A percentile compares a stretch with the other conserved stretches of the same genome.
phyloP scores from a whole-genome alignment of 1,284 basidiomycete species.

The Microstroma glucosiphilum region DNA sequence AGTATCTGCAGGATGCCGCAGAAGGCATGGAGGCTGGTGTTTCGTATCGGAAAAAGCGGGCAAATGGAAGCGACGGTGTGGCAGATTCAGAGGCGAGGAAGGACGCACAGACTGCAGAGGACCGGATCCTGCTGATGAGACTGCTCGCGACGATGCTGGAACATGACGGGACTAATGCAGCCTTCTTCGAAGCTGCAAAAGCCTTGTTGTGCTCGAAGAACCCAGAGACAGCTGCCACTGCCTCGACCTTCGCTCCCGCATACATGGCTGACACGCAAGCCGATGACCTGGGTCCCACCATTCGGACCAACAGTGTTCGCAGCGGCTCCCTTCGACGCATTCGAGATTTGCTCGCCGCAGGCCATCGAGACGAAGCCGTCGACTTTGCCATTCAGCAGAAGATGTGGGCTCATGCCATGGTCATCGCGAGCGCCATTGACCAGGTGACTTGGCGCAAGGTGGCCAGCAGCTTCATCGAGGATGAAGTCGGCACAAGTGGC shows the following conservation, averaged over 20 bases:
- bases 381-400: conserved; percentile 78
- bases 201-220: conserved; percentile 20
- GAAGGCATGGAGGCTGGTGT: conserved; percentile 37
- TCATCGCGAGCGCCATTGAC: conserved; percentile 87
- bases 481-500: conserved; percentile 61
- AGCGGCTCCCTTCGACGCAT: conserved; percentile 36
- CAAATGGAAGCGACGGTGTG: conserved; percentile 13
- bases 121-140: conserved; percentile 39
- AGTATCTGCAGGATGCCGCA: conserved; percentile 39
- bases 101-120: conserved; percentile 31
- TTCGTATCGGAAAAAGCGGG: conserved; percentile 36
- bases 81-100: background rate
- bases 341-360: conserved; percentile 53
- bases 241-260: background rate
- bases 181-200: conserved; percentile 29
- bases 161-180: conserved; percentile 34
- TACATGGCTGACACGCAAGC: background rate
- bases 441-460: conserved; percentile 88
- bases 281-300: conserved; percentile 6
- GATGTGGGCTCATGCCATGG: conserved; percentile 91
- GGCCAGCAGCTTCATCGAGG: conserved; percentile 74
- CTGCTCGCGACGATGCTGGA: conserved; percentile 41
- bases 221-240: background rate
- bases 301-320: conserved; percentile 36
- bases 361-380: conserved; percentile 79